Evolutionary conservation across 2,329 filamentous ascomycete species (phyloP), one percentile per base, ranked within the genome.

Genomic region (Neobulgaria alba): DNA sequence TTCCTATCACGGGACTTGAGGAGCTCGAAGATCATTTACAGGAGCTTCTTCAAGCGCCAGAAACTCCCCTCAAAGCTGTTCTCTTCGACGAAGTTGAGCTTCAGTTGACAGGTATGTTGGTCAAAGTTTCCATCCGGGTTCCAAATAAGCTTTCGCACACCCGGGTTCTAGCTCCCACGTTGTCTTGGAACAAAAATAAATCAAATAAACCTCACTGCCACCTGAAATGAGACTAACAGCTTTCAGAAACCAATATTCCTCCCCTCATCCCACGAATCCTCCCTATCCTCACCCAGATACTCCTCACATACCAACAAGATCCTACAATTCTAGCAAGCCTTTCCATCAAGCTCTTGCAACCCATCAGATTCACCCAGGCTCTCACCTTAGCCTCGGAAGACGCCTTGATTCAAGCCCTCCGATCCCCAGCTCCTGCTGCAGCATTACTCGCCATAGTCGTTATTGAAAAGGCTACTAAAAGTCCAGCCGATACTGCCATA

Each of bases 31-130:
- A 55, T 16, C 77, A 80, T 54, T 63, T 81, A 12, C 63, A 70
- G 37, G 59, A 67, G 19, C 61, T 79, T n/a, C 47, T 66, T 14
- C 55, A 60, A 18, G 65, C 70, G 45, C 61, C 68, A 14, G 60
- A 61, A 0, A 56, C 65, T 1, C 56, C 62, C 0, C 61, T 74
- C 26, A 59, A 71, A 44, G 59, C 61, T 9, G 70, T 69, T 49
- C 62, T 79, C 2, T 72, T 80, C 43, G 76, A 79, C 52, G 62
- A 75, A 52, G 68, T 79, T 33, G 69, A 74, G 51, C 66, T 79
- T 3, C 74, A 79, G 53, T 62, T 80, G 12, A 77, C 66, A 31
- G 69, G 73, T 71, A 55, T 18, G 56, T 43, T 9, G 12, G 10
- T n/a, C n/a, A n/a, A n/a, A n/a, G n/a, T n/a, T n/a, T n/a, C n/a